Conservation (phyloP, 768 basidiomycete genomes). For the Leccinum truebloodii region DNA sequence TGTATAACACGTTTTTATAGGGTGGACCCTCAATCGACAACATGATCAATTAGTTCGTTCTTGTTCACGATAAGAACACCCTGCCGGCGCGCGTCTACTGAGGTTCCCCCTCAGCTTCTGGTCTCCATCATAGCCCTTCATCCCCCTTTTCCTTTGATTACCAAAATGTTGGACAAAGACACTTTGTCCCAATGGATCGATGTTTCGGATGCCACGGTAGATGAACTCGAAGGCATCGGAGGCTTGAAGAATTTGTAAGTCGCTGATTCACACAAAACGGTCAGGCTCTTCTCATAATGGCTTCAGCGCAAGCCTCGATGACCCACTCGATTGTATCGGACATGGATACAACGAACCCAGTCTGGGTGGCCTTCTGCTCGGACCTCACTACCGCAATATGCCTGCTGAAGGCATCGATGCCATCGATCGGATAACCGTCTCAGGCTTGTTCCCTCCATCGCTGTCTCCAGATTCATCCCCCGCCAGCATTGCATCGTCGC, state of each 20-base stretch:
- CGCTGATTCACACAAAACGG: neutral
- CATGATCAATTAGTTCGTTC: constrained; percentile 25
- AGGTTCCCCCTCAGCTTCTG: constrained; percentile 1
- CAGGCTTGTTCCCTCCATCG: constrained; percentile 9
- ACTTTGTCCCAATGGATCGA: constrained; percentile 18
- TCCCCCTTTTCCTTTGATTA: neutral
- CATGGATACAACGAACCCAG: neutral
- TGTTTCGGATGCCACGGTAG: constrained; percentile 22
- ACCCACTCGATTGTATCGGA: neutral
- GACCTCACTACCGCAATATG: neutral
- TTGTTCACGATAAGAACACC: constrained; percentile 32
- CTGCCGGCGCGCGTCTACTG: constrained; percentile 16
- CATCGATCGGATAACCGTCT: neutral
- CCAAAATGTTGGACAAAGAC: constrained; percentile 14
- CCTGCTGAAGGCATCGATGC: neutral
- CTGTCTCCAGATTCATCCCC: constrained; percentile 32
- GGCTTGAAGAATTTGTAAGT: constrained; percentile 26
- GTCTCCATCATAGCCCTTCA: neutral
- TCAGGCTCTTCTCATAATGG: constrained; percentile 17
- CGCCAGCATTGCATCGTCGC: constrained; percentile 23
- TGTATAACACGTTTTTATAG: constrained; percentile 38
- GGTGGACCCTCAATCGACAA: constrained; percentile 38
- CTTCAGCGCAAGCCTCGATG: constrained; percentile 5
- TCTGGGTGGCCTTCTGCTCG: constrained; percentile 18
- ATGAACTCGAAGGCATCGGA: constrained; percentile 16